Evolutionary conservation across 1,284 basidiomycete species (phyloP).

Genomic region (Polyporus tsugae): DNA sequence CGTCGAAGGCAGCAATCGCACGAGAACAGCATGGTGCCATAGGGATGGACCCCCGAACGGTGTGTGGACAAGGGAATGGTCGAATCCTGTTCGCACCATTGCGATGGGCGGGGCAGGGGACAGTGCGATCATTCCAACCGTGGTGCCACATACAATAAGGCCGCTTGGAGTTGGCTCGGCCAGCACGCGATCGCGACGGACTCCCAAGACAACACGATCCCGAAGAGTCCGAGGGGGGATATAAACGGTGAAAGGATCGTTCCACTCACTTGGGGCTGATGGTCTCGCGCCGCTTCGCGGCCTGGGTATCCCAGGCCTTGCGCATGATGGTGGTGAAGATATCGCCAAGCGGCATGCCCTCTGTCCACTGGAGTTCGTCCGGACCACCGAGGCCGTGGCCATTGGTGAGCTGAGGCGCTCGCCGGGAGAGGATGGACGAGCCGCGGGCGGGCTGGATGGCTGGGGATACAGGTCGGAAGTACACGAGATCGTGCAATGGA

Average conservation of each 20-base stretch:
- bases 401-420: slow-evolving; percentile 74
- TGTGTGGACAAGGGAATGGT: neutral
- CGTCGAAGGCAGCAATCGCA: neutral
- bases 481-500: slow-evolving; percentile 65
- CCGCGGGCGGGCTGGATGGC: slow-evolving; percentile 49
- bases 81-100: neutral
- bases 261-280: slow-evolving; percentile 70
- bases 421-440: slow-evolving; percentile 51
- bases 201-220: neutral
- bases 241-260: neutral
- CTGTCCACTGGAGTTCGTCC: slow-evolving; percentile 58
- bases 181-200: neutral
- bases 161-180: neutral
- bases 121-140: neutral
- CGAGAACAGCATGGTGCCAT: neutral
- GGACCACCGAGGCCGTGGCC: slow-evolving; percentile 61
- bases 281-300: slow-evolving; percentile 53
- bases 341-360: slow-evolving; percentile 73
- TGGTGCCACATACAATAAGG: neutral
- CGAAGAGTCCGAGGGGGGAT: neutral
- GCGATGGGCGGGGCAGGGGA: neutral
- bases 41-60: neutral
- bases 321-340: slow-evolving; percentile 63
- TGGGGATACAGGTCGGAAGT: slow-evolving; percentile 57
- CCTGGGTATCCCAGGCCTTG: slow-evolving; percentile 68